phyloP scores from a whole-genome alignment of 2,329 filamentous ascomycete species.

The Microcyclospora tardicrescens region DNA sequence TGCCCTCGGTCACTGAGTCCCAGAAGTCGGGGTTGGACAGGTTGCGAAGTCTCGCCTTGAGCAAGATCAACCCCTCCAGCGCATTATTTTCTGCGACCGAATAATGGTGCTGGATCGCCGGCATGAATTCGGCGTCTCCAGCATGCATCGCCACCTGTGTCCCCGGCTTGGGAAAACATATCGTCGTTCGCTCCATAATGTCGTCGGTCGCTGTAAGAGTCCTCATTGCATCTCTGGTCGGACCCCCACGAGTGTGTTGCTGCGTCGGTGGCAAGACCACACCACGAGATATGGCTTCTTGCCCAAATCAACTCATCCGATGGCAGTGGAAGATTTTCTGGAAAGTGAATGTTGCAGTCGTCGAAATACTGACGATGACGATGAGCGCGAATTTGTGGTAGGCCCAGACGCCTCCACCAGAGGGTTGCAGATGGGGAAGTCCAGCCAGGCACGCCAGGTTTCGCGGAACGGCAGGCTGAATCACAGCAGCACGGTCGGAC shows the following conservation, averaged over 20 bases:
- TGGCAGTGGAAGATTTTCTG: too few relatives aligned
- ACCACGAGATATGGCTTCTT: neutral
- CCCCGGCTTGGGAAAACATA: conserved; percentile 12
- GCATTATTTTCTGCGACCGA: conserved; percentile 44
- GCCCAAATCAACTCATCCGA: too few relatives aligned
- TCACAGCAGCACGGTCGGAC: too few relatives aligned
- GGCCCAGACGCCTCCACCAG: too few relatives aligned
- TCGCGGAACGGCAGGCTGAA: too few relatives aligned
- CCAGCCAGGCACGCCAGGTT: too few relatives aligned
- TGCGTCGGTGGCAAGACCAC: neutral
- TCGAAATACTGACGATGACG: too few relatives aligned
- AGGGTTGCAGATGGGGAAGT: too few relatives aligned
- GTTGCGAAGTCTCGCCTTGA: conserved; percentile 44
- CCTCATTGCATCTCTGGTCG: too few relatives aligned
- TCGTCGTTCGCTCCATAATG: conserved; percentile 10
- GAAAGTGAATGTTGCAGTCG: too few relatives aligned
- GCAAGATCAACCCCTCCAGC: conserved; percentile 44
- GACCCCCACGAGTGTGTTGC: neutral
- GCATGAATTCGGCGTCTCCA: conserved; percentile 8
- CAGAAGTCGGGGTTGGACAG: conserved; percentile 50
- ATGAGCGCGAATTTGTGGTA: too few relatives aligned
- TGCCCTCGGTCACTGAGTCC: conserved; percentile 48
- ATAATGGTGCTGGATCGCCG: conserved; percentile 11
- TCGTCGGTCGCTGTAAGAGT: neutral
- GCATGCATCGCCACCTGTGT: conserved; percentile 6